These are phyloP conservation scores for Alternaria gansuensis DNA, from an alignment of 2,329 filamentous ascomycete species.

Conservation along the genomic window DNA sequence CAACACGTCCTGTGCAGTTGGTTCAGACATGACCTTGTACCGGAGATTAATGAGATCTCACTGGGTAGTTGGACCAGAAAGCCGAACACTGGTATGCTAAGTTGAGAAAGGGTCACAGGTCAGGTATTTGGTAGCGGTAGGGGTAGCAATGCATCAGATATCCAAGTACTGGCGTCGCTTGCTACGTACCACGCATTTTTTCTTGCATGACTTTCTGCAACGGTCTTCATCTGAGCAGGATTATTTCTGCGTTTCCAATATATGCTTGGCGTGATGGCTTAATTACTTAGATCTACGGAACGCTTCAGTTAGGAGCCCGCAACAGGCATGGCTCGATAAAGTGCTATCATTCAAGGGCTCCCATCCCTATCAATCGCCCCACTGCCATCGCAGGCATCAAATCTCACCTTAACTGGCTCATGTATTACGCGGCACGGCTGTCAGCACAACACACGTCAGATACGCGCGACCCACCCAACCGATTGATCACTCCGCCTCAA, in stretches of 20 bases:
- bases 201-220: conserved; percentile 1
- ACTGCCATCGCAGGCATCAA: conserved; percentile 19
- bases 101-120: conserved; percentile 3
- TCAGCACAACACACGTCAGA: conserved; percentile 24
- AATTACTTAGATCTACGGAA: neutral
- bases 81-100: neutral
- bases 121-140: conserved; percentile 20
- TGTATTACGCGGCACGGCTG: conserved; percentile 16
- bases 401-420: conserved; percentile 15
- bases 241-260: neutral
- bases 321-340: neutral
- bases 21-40: conserved; percentile 3
- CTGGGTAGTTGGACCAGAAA: conserved; percentile 5
- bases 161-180: conserved; percentile 16
- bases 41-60: conserved; percentile 8
- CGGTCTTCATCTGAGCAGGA: neutral
- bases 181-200: conserved; percentile 3
- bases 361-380: conserved; percentile 4
- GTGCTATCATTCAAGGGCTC: conserved; percentile 5
- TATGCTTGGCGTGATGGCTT: neutral
- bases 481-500: conserved; percentile 6
- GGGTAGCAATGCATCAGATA: conserved; percentile 15
- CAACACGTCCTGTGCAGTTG: neutral
- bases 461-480: conserved; percentile 12
- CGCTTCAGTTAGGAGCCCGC: neutral